Base-by-base conservation (phyloP, 257 asterid genomes). In the Ophiorrhiza pumila region DNA sequence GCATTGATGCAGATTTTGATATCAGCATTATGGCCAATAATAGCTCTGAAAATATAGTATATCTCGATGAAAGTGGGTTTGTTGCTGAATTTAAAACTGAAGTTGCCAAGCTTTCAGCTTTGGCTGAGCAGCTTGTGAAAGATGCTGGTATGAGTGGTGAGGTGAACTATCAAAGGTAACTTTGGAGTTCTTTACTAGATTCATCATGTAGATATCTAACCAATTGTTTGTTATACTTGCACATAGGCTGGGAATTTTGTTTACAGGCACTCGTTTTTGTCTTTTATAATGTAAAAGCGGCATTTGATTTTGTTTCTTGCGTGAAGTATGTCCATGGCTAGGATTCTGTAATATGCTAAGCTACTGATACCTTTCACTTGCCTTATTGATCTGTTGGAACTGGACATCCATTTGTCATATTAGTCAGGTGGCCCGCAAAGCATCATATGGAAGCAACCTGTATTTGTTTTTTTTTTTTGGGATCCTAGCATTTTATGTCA, bases 51-150 rank as follows among this genome's bases (percentile, higher is more conserved):
- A 67, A 77, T 71, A 55, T 20, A 45, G 32, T 37, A 14, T 71
- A 42, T 61, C 25, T 13, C 18, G 46, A 72, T 0, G 49, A 66
- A 1, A 47, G 18, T 14, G 80, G 66, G 39, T 79, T 75, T 69
- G 73, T 84, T 29, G 82, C 62, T 43, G 87, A 89, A 80, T 85
- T 87, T 45, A 74, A 79, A 65, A 72, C 82, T 2, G 96, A 89
- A 79, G 84, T 93, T 74, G 79, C 83, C 2, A 83, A 86, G 68
- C 98, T 93, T 71, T 84, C 88, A 56, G 76, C 75, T 34, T 72
- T 93, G 82, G 91, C 96, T 0, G 84, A 88, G 80, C 83, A 83
- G 77, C 91, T 93, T 46, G 85, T 89, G 25, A 66, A 71, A 70
- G 96, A 89, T 70, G 94, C 90, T 6, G 84, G 85, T 60, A 63